phyloP scores from a whole-genome alignment of 1,139 yeast species.

The Candida albicans region DNA sequence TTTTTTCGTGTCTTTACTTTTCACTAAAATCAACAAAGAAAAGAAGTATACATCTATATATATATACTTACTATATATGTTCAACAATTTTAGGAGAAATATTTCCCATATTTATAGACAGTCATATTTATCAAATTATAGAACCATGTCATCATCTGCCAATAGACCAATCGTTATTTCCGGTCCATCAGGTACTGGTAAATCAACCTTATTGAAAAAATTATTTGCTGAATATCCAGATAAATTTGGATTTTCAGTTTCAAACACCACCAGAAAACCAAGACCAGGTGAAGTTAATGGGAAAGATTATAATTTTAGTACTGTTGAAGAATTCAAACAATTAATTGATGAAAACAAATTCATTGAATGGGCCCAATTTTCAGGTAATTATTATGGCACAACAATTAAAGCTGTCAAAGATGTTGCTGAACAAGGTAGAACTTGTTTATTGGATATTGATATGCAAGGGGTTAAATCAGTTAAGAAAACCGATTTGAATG shows the following conservation, averaged over 20 bases:
- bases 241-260: conserved; percentile 88
- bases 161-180: conserved; percentile 86
- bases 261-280: conserved; percentile 91
- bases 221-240: conserved; percentile 88
- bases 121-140: neutral
- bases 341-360: conserved; percentile 74
- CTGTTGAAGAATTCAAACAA: conserved; percentile 74
- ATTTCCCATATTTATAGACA: neutral
- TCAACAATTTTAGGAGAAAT: neutral
- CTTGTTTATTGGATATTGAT: conserved; percentile 93
- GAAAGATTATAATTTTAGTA: conserved; percentile 81
- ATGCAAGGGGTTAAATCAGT: conserved; percentile 98
- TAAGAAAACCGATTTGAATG: conserved; percentile 77
- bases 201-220: conserved; percentile 87
- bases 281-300: conserved; percentile 91
- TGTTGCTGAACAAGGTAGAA: conserved; percentile 61
- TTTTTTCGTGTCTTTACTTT: too few species aligned
- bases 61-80: neutral
- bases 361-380: conserved; percentile 97
- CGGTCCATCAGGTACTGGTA: conserved; percentile 98
- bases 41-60: neutral
- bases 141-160: conserved; percentile 7
- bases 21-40: neutral
- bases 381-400: conserved; percentile 97
- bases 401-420: conserved; percentile 80